These are phyloP conservation scores for Akanthomyces muscarius DNA, from an alignment of 2,329 filamentous ascomycete genomes.

Conservation along the genomic window DNA sequence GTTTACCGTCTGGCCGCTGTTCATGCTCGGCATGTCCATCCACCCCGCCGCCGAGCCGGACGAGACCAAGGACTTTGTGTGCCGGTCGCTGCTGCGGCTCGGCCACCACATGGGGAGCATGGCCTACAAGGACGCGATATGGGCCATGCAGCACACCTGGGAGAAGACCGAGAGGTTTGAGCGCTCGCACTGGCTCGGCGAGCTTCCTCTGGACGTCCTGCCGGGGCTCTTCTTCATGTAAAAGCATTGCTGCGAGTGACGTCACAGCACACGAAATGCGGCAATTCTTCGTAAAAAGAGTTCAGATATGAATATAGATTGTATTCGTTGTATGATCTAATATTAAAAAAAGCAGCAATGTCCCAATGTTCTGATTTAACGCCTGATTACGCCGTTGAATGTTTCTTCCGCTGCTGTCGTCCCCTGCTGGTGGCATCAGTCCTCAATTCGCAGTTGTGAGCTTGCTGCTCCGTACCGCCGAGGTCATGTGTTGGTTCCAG, in stretches of 20 bases:
- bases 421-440: background rate
- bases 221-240: conserved; percentile 14
- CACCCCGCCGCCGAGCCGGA: background rate
- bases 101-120: conserved; percentile 12
- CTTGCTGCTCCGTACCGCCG: background rate
- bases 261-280: background rate
- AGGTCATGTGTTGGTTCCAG: background rate
- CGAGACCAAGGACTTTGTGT: conserved; percentile 3
- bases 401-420: conserved; percentile 10
- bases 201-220: conserved; percentile 10
- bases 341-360: background rate
- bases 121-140: conserved; percentile 11
- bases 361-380: conserved; percentile 3
- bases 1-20: conserved; percentile 17
- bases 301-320: background rate
- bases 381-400: conserved; percentile 13
- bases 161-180: background rate
- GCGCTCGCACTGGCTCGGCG: background rate
- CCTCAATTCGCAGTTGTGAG: background rate
- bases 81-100: conserved; percentile 8
- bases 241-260: background rate
- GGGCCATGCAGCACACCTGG: conserved; percentile 12
- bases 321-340: conserved; percentile 4
- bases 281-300: no score
- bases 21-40: conserved; percentile 15